A percentile compares a stretch with the other conserved stretches of the same genome.
Conservation (phyloP, 108 stramenopile species). For the Asterionellopsis glacialis region DNA sequence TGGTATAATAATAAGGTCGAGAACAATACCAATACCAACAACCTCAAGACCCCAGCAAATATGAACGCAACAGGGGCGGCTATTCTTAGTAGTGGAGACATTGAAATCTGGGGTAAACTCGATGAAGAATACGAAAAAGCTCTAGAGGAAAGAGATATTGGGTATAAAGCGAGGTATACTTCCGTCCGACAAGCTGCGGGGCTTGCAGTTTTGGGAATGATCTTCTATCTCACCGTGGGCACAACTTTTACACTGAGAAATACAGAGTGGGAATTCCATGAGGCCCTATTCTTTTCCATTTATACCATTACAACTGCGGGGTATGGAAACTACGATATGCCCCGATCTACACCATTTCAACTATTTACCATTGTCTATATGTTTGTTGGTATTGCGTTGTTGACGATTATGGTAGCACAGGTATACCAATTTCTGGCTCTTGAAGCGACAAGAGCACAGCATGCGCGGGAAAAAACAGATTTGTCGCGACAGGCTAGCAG, state of each 20-base stretch:
- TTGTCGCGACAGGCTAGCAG: constrained; percentile 15
- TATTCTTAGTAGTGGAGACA: constrained; percentile 16
- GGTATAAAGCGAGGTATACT: constrained; percentile 68
- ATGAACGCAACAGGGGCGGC: too few relatives aligned
- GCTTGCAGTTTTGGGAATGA: constrained; percentile 49
- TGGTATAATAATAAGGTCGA: too few relatives aligned
- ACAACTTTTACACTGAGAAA: constrained; percentile 51
- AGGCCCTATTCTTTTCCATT: constrained; percentile 75
- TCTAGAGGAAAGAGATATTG: constrained; percentile 72
- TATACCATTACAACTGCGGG: constrained; percentile 87
- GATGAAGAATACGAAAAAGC: constrained; percentile 82
- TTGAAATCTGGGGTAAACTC: constrained; percentile 50
- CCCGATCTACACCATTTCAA: constrained; percentile 66
- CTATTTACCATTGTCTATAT: constrained; percentile 71
- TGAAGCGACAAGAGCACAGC: constrained; percentile 71
- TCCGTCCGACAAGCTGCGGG: constrained; percentile 64
- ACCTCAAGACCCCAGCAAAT: too few relatives aligned
- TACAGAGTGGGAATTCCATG: constrained; percentile 55
- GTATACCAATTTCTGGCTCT: constrained; percentile 77
- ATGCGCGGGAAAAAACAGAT: constrained; percentile 32
- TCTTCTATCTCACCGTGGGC: constrained; percentile 54
- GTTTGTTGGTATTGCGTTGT: constrained; percentile 64
- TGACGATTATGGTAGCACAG: constrained; percentile 84
- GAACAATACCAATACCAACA: too few relatives aligned
- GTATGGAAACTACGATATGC: constrained; percentile 64